A percentile compares a stretch with the other conserved stretches of the same genome.
Conservation (phyloP, 2,329 filamentous ascomycete genomes). For the Diaporthe humulicola region DNA sequence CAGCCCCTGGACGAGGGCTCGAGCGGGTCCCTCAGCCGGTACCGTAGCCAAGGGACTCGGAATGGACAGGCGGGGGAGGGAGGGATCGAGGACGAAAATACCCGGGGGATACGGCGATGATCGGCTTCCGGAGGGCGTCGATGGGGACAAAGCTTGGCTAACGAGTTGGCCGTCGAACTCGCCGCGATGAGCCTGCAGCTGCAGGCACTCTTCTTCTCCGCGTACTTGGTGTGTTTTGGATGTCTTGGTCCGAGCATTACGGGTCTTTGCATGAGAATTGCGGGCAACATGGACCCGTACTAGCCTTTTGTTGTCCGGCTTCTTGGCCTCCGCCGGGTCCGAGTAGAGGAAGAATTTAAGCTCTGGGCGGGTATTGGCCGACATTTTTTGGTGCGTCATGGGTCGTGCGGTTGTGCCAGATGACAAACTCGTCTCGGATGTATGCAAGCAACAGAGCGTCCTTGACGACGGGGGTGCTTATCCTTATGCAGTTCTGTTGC, state of each 20-base stretch:
- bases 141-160: background rate
- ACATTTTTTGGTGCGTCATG: background rate
- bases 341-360: constrained; percentile 38
- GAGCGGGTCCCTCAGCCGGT: background rate
- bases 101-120: background rate
- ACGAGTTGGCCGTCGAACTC: background rate
- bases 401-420: background rate
- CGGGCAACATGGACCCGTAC: constrained; percentile 35
- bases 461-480: background rate
- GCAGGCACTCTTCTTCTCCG: background rate
- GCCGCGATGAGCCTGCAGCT: no score
- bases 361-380: background rate
- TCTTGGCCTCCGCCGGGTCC: constrained; percentile 32
- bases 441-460: background rate
- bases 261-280: constrained; percentile 32
- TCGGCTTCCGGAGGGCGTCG: background rate
- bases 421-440: background rate
- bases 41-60: background rate
- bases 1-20: background rate
- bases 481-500: background rate
- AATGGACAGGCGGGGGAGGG: background rate
- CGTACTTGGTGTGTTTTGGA: background rate
- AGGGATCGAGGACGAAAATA: background rate
- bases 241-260: background rate
- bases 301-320: constrained; percentile 31